Evolutionary conservation across 2,329 filamentous ascomycete species (phyloP).

Genomic region (Chrysoporthe puriensis): DNA sequence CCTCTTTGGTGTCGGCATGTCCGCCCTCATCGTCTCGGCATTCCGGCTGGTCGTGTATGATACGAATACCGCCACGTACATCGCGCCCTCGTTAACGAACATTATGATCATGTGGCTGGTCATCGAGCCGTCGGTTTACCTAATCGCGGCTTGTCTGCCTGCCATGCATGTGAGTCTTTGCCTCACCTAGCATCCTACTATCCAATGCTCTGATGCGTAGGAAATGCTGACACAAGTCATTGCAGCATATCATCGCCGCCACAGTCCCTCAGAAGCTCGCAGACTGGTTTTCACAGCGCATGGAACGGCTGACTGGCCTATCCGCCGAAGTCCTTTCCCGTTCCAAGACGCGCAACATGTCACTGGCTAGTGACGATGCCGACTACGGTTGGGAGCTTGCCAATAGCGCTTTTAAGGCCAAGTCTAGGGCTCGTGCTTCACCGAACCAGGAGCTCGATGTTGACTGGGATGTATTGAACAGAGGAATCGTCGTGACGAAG

Average conservation of each 20-base stretch:
- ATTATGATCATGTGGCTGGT: conserved; percentile 25
- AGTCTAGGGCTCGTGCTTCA: conserved; percentile 1
- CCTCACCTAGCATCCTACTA: neutral
- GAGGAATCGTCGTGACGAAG: conserved; percentile 24
- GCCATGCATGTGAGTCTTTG: conserved; percentile 23
- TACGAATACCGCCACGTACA: conserved; percentile 19
- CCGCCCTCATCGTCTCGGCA: conserved; percentile 21
- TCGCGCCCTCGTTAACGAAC: conserved; percentile 23
- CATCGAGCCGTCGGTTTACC: conserved; percentile 24
- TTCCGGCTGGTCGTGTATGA: conserved; percentile 19
- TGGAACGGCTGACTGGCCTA: conserved; percentile 6
- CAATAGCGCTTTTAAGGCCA: conserved; percentile 1
- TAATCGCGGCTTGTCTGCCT: conserved; percentile 25
- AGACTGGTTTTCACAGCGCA: conserved; percentile 21
- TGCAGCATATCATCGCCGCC: conserved; percentile 20
- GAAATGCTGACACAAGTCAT: neutral
- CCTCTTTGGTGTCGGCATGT: conserved; percentile 25
- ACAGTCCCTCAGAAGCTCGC: conserved; percentile 3
- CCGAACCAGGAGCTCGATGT: neutral
- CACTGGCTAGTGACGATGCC: conserved; percentile 20
- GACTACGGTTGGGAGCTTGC: conserved; percentile 17
- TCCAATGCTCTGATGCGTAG: neutral
- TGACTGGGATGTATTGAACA: conserved; percentile 14
- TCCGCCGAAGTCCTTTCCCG: conserved; percentile 9
- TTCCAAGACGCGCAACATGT: conserved; percentile 15